phyloP scores from a whole-genome alignment of 345 rosid species.

The Cardiospermum halicacabum region DNA sequence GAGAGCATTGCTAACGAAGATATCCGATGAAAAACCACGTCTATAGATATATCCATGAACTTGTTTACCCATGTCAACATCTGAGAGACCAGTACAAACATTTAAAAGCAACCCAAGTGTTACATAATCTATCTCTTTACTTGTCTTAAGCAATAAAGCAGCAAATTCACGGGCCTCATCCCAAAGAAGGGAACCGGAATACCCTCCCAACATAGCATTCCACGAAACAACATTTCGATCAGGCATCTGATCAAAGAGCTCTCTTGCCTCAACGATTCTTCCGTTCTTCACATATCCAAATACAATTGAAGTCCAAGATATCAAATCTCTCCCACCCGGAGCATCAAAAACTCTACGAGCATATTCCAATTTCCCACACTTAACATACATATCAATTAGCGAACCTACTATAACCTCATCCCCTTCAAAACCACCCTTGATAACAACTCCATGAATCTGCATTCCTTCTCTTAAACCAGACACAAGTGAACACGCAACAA shows the following conservation, averaged over 20 bases:
- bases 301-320: conserved; percentile 69
- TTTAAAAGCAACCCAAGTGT: conserved; percentile 59
- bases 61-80: conserved; percentile 69
- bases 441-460: conserved; percentile 61
- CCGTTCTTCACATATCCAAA: conserved; percentile 68
- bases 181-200: conserved; percentile 48
- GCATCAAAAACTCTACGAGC: conserved; percentile 60
- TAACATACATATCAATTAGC: conserved; percentile 61
- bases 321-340: conserved; percentile 43
- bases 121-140: conserved; percentile 50
- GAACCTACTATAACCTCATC: conserved; percentile 60
- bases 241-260: conserved; percentile 75
- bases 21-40: conserved; percentile 37
- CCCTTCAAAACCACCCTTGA: conserved; percentile 36
- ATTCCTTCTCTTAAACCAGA: conserved; percentile 47
- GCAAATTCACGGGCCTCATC: conserved; percentile 59
- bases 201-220: conserved; percentile 84
- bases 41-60: conserved; percentile 73
- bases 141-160: conserved; percentile 38
- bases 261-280: conserved; percentile 53
- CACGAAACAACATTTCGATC: conserved; percentile 68
- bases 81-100: conserved; percentile 61
- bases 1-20: conserved; percentile 61
- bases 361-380: conserved; percentile 53
- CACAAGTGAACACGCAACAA: conserved; percentile 65